Base-by-base conservation (phyloP, 805 yeast species). In the Saccharomycopsis sp. region DNA sequence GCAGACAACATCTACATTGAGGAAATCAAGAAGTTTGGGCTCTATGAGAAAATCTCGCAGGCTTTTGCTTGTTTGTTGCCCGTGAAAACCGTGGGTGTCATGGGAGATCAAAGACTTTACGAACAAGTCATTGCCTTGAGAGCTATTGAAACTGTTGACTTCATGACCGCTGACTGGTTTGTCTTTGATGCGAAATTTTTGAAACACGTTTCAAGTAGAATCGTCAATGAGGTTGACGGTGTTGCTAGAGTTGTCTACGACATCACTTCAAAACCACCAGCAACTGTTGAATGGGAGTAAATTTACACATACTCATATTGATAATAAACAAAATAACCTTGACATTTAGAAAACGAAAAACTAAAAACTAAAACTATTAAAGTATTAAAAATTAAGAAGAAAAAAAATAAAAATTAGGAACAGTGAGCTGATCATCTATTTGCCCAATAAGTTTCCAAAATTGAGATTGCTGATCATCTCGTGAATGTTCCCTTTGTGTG, bases 161-260 rank as follows among this genome's bases (percentile, higher is more conserved):
- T 92, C 75, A 92, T 92, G 99, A 92, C 99, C 56, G 98, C 98
- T 49, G 98, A 92, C 66, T 92, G 99, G 99, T 92, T 67, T 63
- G 83, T 81, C 51, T 92, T 92, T 59, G 96, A 88, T 54, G 89
- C 89, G 51, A 61, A 75, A 39, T 92, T 92, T 79, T 74, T 92
- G 64, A 92, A 89, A 75, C 77, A 69, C 50, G 96, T 88, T 46
- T 86, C 95, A 43, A 76, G 95, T 33, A 80, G 99, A 73, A 92
- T 92, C 49, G 97, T 92, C 55, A 92, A 92, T 64, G 99, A 92
- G 70, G 99, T 92, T 48, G 85, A 82, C 53, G 99, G 99, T 61
- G 98, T 92, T 57, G 96, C 98, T 43, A 82, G 99, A 67, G 99
- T 92, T 49, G 92, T 95, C 42, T 92, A 92, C 65, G 99, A 92